Evolutionary conservation across 139 green algal genomes (phyloP).

Genomic region (Ulvella scutata): DNA sequence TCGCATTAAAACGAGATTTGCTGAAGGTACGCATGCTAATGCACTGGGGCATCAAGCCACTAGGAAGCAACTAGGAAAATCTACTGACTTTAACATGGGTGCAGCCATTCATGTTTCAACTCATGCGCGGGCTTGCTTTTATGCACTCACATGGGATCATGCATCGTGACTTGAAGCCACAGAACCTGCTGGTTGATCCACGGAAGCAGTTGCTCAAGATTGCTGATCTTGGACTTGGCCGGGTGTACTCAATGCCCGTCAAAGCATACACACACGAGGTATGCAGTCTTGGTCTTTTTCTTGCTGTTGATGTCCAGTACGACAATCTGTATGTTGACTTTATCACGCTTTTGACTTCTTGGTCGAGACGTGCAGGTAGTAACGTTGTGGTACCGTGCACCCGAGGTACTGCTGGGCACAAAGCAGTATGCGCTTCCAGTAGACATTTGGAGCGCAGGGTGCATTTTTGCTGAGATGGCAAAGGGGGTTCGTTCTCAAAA

Average conservation of each 20-base stretch:
- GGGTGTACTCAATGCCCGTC: constrained; percentile 93
- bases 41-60: background rate
- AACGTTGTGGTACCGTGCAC: constrained; percentile 96
- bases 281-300: background rate
- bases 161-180: constrained; percentile 95
- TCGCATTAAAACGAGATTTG: constrained; percentile 30
- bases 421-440: constrained; percentile 91
- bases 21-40: constrained; percentile 42
- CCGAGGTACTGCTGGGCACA: constrained; percentile 90
- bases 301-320: too few relatives aligned
- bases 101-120: constrained; percentile 94
- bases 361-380: constrained; percentile 40
- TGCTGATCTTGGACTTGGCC: constrained; percentile 89
- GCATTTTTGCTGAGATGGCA: constrained; percentile 91
- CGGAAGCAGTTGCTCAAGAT: constrained; percentile 71
- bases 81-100: background rate
- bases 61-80: background rate
- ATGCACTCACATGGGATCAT: constrained; percentile 93
- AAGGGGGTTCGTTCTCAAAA: background rate
- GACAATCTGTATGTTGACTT: too few relatives aligned
- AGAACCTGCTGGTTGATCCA: constrained; percentile 84
- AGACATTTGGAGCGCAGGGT: constrained; percentile 96
- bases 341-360: background rate
- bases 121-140: constrained; percentile 85
- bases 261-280: constrained; percentile 98